phyloP scores from a whole-genome alignment of 306 rosid genomes.

The Albizia julibrissin region DNA sequence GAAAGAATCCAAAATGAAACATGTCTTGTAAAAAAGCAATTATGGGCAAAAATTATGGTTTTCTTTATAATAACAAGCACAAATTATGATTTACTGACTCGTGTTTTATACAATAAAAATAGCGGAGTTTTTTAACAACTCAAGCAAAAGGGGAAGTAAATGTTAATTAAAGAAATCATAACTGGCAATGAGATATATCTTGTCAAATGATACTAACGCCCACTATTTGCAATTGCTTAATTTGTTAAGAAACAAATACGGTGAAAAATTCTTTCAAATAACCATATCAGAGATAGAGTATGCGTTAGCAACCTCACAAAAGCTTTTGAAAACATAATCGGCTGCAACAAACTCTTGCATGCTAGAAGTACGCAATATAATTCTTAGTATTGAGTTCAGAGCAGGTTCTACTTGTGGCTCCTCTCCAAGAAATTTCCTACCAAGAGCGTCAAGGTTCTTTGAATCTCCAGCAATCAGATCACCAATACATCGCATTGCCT shows the following conservation, averaged over 20 bases:
- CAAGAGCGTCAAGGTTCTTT: constrained; percentile 71
- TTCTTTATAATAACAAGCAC: background rate
- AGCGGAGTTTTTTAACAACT: background rate
- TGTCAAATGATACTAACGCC: constrained; percentile 21
- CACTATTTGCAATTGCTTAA: constrained; percentile 12
- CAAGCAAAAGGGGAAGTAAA: constrained; percentile 12
- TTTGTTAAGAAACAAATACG: constrained; percentile 10
- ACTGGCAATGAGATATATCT: constrained; percentile 14
- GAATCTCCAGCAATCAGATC: constrained; percentile 80
- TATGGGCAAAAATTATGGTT: background rate
- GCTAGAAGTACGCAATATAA: constrained; percentile 85
- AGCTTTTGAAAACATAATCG: constrained; percentile 80
- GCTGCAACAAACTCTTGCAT: constrained; percentile 84
- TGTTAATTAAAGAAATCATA: background rate
- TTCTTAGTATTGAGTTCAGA: constrained; percentile 78
- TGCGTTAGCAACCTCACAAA: constrained; percentile 78
- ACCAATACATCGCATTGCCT: constrained; percentile 86
- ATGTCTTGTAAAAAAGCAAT: background rate
- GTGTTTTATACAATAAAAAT: background rate
- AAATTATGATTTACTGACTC: background rate
- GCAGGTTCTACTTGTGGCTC: constrained; percentile 81
- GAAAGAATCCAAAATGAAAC: background rate
- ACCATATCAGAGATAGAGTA: constrained; percentile 9
- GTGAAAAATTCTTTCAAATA: constrained; percentile 16
- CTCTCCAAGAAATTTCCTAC: constrained; percentile 86